Percentiles rank a stretch among this genome's conserved stretches.
Conservation (phyloP, 140 eudicot genomes). For the Senecio squalidus region DNA sequence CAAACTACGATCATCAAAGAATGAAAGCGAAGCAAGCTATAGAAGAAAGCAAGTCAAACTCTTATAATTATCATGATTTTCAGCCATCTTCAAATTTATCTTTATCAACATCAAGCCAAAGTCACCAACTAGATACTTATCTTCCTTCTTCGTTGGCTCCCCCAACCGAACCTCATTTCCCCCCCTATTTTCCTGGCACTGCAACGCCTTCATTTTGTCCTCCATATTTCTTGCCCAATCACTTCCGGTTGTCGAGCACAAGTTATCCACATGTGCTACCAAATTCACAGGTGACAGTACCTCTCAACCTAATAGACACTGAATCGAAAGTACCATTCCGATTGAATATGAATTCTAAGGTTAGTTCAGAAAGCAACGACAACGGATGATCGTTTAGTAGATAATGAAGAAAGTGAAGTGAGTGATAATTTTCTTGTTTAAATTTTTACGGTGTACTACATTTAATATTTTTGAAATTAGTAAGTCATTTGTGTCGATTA, state of each 20-base stretch:
- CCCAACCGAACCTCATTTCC: constrained; percentile 32
- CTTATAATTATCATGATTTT: constrained; percentile 3
- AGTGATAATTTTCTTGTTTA: no score
- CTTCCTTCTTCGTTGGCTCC: constrained; percentile 25
- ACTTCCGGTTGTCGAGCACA: constrained; percentile 36
- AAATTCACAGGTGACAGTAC: constrained; percentile 31
- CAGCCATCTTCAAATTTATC: constrained; percentile 43
- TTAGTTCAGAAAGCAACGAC: constrained; percentile 20
- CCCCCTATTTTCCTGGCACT: constrained; percentile 27
- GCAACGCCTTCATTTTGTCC: constrained; percentile 26
- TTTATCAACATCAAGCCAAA: constrained; percentile 47
- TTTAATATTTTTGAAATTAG: no score
- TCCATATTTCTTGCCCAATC: constrained; percentile 26
- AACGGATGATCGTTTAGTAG: constrained; percentile 16
- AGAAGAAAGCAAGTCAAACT: constrained; percentile 15
- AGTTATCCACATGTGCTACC: constrained; percentile 20
- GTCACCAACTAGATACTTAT: constrained; percentile 21
- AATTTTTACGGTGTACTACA: no score
- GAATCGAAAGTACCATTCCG: constrained; percentile 22
- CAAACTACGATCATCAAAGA: constrained; percentile 18
- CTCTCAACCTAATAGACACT: constrained; percentile 36
- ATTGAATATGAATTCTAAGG: constrained; percentile 25
- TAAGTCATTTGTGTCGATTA: no score
- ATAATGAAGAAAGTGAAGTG: no score
- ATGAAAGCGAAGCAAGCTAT: constrained; percentile 25